Conservation (phyloP, 768 basidiomycete species). For the Boletellus sp. region DNA sequence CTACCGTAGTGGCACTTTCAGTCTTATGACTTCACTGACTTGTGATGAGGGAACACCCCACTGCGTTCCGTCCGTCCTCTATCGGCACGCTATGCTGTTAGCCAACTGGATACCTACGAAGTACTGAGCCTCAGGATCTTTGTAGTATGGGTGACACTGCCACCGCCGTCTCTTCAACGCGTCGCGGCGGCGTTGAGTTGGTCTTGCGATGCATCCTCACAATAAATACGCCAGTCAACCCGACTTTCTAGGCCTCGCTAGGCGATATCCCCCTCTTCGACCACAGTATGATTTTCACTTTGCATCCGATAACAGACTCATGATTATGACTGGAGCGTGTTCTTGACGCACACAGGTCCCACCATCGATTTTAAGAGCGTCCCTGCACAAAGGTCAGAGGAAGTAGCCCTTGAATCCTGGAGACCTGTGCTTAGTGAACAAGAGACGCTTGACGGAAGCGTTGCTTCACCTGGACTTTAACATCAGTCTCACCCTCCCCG, state of each 20-base stretch:
- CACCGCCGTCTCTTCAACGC: neutral
- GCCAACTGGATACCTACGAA: too few species aligned
- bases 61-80: too few species aligned
- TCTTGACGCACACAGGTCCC: constrained; percentile 26
- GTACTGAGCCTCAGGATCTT: too few species aligned
- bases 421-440: constrained; percentile 10
- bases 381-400: constrained; percentile 59
- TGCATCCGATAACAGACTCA: neutral
- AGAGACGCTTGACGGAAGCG: constrained; percentile 74
- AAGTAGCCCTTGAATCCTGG: neutral
- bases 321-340: constrained; percentile 20
- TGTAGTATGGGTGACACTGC: neutral
- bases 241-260: constrained; percentile 60
- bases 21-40: too few species aligned
- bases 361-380: constrained; percentile 76
- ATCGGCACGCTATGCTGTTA: too few species aligned
- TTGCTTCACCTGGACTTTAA: constrained; percentile 74
- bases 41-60: too few species aligned
- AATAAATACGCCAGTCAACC: constrained; percentile 47
- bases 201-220: constrained; percentile 39
- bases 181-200: neutral
- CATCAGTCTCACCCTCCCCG: constrained; percentile 56
- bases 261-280: constrained; percentile 52
- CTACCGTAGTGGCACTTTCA: too few species aligned
- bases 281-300: constrained; percentile 42